These are phyloP conservation scores for Penicillium crystallinum DNA, from an alignment of 495 filamentous ascomycete genomes.

Conservation along the genomic window DNA sequence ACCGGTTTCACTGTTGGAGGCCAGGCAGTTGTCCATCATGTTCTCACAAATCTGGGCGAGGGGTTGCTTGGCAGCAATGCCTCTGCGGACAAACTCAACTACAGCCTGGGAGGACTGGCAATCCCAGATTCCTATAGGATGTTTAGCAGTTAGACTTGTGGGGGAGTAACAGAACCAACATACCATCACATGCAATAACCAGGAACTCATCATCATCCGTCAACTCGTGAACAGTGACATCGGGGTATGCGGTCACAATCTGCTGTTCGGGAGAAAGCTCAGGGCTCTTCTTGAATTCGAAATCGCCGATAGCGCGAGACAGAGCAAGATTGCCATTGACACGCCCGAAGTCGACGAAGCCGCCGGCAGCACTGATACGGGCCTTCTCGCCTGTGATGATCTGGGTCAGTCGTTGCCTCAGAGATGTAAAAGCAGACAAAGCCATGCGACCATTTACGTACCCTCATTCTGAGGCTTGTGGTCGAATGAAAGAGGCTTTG, in stretches of 20 bases:
- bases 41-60: slow-evolving; percentile 94
- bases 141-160: neutral
- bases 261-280: slow-evolving; percentile 94
- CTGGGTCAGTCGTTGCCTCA: slow-evolving; percentile 10
- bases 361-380: slow-evolving; percentile 88
- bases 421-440: no score
- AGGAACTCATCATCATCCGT: slow-evolving; percentile 94
- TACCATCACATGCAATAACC: slow-evolving; percentile 95
- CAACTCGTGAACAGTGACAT: slow-evolving; percentile 85
- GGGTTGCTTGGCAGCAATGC: slow-evolving; percentile 92
- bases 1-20: slow-evolving; percentile 94
- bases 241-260: slow-evolving; percentile 94
- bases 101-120: slow-evolving; percentile 98
- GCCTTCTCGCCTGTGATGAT: slow-evolving; percentile 77
- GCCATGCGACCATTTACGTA: slow-evolving; percentile 24
- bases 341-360: slow-evolving; percentile 96
- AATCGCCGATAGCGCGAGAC: slow-evolving; percentile 95
- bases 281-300: slow-evolving; percentile 99
- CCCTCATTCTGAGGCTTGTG: slow-evolving; percentile 99
- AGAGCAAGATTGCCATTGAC: slow-evolving; percentile 98
- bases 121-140: slow-evolving; percentile 86
- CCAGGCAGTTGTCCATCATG: slow-evolving; percentile 99
- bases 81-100: slow-evolving; percentile 91
- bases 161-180: slow-evolving; percentile 17
- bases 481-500: slow-evolving; percentile 94